These are phyloP conservation scores for Trichoderma oligosporum DNA, from an alignment of 2,329 filamentous ascomycete species.

Conservation along the genomic window DNA sequence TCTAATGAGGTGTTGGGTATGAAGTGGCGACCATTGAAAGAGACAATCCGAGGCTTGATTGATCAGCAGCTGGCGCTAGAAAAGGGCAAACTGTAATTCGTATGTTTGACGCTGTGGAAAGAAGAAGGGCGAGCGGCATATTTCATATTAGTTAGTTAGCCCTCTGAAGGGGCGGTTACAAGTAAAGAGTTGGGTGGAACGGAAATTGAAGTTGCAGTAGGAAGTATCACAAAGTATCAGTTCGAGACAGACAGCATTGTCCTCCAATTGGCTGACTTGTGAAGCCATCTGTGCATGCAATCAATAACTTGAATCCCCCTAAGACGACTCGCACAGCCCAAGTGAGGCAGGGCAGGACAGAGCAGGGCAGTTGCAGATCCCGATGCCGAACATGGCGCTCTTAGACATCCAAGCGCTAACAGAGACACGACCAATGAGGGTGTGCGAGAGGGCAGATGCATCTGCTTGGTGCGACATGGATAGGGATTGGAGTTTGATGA, in stretches of 20 bases:
- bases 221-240: no score
- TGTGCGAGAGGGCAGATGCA: not conserved
- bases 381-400: not conserved
- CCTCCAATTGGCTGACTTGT: not conserved
- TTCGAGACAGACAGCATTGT: no score
- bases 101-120: not conserved
- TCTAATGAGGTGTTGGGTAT: not conserved
- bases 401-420: not conserved
- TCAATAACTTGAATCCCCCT: not conserved
- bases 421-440: not conserved
- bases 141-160: no score
- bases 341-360: not conserved
- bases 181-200: not conserved
- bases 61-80: slow-evolving; percentile 9
- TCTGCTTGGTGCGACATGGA: slow-evolving; percentile 11
- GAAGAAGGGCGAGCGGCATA: no score
- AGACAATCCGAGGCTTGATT: not conserved
- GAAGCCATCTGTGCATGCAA: not conserved
- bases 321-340: not conserved
- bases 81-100: not conserved
- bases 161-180: not conserved
- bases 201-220: not conserved
- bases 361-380: not conserved
- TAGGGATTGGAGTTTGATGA: not conserved
- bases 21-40: slow-evolving; percentile 7